A percentile compares a stretch with the other conserved stretches of the same genome.
These are phyloP conservation scores for Cicer judaicum DNA, from an alignment of 306 rosid genomes.

Conservation along the genomic window DNA sequence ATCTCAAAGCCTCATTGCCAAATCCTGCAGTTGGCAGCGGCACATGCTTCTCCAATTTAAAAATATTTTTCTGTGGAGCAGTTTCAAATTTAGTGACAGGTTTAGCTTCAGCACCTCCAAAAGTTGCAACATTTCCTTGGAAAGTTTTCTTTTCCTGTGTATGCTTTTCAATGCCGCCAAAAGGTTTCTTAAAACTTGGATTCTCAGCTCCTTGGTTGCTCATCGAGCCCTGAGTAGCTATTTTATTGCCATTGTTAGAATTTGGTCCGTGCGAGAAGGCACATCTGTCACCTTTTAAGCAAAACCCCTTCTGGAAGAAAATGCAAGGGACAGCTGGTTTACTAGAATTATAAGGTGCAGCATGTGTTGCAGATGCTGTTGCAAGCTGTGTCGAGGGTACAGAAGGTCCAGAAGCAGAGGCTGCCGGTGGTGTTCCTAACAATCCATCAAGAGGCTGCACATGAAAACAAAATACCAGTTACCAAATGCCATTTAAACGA, in stretches of 20 bases:
- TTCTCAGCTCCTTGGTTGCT: slow-evolving; percentile 56
- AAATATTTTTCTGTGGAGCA: slow-evolving; percentile 53
- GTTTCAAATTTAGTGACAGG: slow-evolving; percentile 56
- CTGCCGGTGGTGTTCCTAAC: slow-evolving; percentile 72
- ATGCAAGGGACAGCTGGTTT: slow-evolving; percentile 88
- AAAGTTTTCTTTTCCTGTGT: slow-evolving; percentile 64
- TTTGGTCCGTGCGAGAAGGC: slow-evolving; percentile 79
- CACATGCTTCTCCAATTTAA: slow-evolving; percentile 56
- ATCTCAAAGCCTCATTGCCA: slow-evolving; percentile 59
- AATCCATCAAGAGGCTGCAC: slow-evolving; percentile 87
- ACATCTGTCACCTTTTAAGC: slow-evolving; percentile 91
- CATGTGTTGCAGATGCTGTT: slow-evolving; percentile 51
- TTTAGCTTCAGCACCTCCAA: slow-evolving; percentile 52
- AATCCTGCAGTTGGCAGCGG: slow-evolving; percentile 47
- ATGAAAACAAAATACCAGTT: slow-evolving; percentile 38
- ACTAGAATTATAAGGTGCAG: slow-evolving; percentile 54
- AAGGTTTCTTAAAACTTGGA: slow-evolving; percentile 56
- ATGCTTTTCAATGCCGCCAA: slow-evolving; percentile 59
- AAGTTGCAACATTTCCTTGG: slow-evolving; percentile 51
- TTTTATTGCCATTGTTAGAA: slow-evolving; percentile 56
- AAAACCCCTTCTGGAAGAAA: slow-evolving; percentile 86
- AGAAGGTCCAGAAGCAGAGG: slow-evolving; percentile 63
- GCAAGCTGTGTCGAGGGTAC: slow-evolving; percentile 54
- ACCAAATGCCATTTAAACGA: slow-evolving; percentile 15
- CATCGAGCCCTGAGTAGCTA: slow-evolving; percentile 53